Evolutionary conservation across 108 stramenopile genomes (phyloP).

Genomic region (Cyclotella atomus): DNA sequence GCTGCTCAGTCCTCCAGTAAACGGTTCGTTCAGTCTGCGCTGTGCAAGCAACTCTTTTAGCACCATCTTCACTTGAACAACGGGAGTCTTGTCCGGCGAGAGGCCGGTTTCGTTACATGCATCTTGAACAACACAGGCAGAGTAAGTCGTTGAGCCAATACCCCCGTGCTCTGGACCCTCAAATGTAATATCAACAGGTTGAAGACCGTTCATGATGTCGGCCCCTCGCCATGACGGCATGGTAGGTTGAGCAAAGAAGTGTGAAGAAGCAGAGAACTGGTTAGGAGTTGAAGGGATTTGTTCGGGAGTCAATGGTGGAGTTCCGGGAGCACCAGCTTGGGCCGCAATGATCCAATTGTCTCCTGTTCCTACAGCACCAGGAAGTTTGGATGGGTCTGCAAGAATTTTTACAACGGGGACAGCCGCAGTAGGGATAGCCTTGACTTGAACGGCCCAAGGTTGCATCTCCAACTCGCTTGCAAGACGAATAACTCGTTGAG

Average conservation of each 20-base stretch:
- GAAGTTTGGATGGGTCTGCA: slow-evolving; percentile 81
- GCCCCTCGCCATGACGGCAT: slow-evolving; percentile 83
- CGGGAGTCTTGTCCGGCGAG: slow-evolving; percentile 68
- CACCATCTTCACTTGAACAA: slow-evolving; percentile 86
- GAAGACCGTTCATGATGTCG: slow-evolving; percentile 83
- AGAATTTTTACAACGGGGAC: slow-evolving; percentile 91
- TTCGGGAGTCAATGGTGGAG: slow-evolving; percentile 27
- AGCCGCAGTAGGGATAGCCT: slow-evolving; percentile 87
- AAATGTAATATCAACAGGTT: slow-evolving; percentile 94
- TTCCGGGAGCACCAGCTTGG: slow-evolving; percentile 17
- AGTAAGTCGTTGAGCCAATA: slow-evolving; percentile 88
- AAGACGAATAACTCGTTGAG: slow-evolving; percentile 76
- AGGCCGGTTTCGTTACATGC: slow-evolving; percentile 69
- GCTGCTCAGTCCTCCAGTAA: slow-evolving; percentile 94
- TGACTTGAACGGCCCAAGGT: slow-evolving; percentile 91
- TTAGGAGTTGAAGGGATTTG: slow-evolving; percentile 15
- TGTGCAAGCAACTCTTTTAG: slow-evolving; percentile 91
- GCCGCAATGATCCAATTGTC: slow-evolving; percentile 46
- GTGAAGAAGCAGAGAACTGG: slow-evolving; percentile 40
- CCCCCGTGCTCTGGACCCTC: slow-evolving; percentile 94
- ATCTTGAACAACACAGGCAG: slow-evolving; percentile 75
- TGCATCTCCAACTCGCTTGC: slow-evolving; percentile 78
- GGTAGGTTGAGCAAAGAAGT: slow-evolving; percentile 39
- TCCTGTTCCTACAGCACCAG: slow-evolving; percentile 50
- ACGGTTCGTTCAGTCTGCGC: slow-evolving; percentile 92